Base-by-base conservation (phyloP, 805 yeast species). In the Yamadazyma laniorum region DNA sequence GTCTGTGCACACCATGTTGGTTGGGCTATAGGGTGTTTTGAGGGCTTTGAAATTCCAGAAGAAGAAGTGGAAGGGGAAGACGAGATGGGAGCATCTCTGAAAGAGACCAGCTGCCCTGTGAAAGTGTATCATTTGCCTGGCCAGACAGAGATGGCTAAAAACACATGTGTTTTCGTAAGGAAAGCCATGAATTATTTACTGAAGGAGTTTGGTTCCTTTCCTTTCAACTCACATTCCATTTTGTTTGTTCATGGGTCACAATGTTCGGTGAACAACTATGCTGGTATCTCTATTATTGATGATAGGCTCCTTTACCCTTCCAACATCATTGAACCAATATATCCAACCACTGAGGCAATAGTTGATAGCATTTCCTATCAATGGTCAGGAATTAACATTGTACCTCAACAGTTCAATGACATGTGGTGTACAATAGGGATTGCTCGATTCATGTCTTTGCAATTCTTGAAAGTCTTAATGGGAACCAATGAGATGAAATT, bases 1-100 rank as follows among this genome's bases (percentile, higher is more conserved):
- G 84, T 88, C 1, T 82, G 95, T 25, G 87, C 99, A 1, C 97
- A 90, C 49, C 97, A 91, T 59, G 71, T 93, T 15, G 98, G 98
- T 0, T 93, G 95, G 82, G 90, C 95, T 0, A 77, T 89, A 3
- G 99, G 98, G 0, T 82, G 95, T 2, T 93, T 91, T 57, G 80
- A 81, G 29, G 75, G 76, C 37, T 64, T 79, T 2, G 76, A 79
- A 0, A 51, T 88, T 21, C 58, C 79, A 6, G 73, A 18, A 52
- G 57, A 58, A 14, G 63, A 60, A 18, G 67, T 61, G 33, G 68
- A 67, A 2, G 53, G 44, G 11, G 65, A 49, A 6, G 58, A 62
- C 18, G 40, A 26, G 14, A 9, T 27, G 3, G 36, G 27, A 6
- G 62, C 62, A 29, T 16, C 43, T 6, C 15, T 35, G 25, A 41